Evolutionary conservation across 805 yeast species (phyloP).

Genomic region (Nakazawaea wickerhamii): DNA sequence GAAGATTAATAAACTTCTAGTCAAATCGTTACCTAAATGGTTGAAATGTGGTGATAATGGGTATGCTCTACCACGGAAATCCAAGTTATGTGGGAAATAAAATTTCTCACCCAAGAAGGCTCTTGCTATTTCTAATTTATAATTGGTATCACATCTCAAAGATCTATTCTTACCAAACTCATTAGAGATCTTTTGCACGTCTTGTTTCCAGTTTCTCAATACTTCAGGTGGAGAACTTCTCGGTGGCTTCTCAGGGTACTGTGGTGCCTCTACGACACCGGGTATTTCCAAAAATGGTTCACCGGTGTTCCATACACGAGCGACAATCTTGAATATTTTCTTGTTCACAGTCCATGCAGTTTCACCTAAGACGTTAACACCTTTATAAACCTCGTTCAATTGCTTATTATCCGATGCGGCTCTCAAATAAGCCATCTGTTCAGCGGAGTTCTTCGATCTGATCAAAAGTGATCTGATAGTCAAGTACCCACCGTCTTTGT

Average conservation of each 20-base stretch:
- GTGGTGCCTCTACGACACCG: constrained; percentile 36
- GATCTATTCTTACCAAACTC: constrained; percentile 70
- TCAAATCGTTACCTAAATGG: constrained; percentile 74
- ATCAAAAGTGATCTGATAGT: constrained; percentile 59
- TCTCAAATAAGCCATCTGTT: constrained; percentile 80
- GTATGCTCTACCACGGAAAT: constrained; percentile 81
- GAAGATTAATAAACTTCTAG: constrained; percentile 63
- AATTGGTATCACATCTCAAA: constrained; percentile 88
- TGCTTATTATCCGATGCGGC: constrained; percentile 73
- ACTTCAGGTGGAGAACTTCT: constrained; percentile 66
- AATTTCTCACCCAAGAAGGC: constrained; percentile 79
- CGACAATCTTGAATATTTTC: constrained; percentile 58
- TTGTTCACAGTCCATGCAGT: constrained; percentile 93
- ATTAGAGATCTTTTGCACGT: constrained; percentile 50
- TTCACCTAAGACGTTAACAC: constrained; percentile 78
- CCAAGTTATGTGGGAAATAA: constrained; percentile 76
- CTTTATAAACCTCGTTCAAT: constrained; percentile 64
- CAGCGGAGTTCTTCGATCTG: constrained; percentile 80
- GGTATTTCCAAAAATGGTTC: constrained; percentile 71
- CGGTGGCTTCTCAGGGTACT: constrained; percentile 46
- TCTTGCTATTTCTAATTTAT: constrained; percentile 91
- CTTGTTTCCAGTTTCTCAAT: constrained; percentile 61
- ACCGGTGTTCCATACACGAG: constrained; percentile 85
- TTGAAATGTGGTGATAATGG: constrained; percentile 78
- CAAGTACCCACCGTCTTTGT: constrained; percentile 81